Evolutionary conservation across 257 asterid genomes (phyloP), one percentile per base, ranked within the genome.

Genomic region (Salvia splendens): DNA sequence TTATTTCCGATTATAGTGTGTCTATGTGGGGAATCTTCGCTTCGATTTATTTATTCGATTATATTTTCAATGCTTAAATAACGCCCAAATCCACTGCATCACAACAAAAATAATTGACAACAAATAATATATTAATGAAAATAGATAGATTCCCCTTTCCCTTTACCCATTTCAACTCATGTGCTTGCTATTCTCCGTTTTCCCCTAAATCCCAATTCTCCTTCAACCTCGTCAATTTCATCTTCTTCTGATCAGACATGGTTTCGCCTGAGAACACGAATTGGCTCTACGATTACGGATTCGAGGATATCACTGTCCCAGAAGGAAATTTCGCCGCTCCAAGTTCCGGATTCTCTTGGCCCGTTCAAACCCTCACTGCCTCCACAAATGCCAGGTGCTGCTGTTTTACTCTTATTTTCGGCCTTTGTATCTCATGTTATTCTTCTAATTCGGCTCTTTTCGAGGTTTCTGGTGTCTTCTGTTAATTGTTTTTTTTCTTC

Each of bases 271-370:
- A 89, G 60, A 82, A 42, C 77, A 87, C 97, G 33, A 86, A 92
- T 71, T 92, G 98, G 98, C 85, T 92, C 33, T 89, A 81, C 61
- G 98, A 92, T 77, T 89, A 89, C 36, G 95, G 86, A 51, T 78
- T 87, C 32, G 97, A 81, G 77, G 99, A 85, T 47, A 84, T 84
- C 8, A 20, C 87, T 5, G 87, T 63, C 8, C 85, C 95, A 24
- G 87, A 76, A 59, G 83, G 65, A 73, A 81, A 76, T 75, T 82
- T 89, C 62, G 15, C 87, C 2, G 83, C 83, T 62, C 75, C 82
- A 4, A 85, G 77, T 76, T 41, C 94, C 58, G 97, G 92, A 12
- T 84, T 86, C 69, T 73, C 79, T 15, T 90, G 95, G 97, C 80
- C 96, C 62, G 46, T 80, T 38, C 97, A 83, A 12, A 51, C 87